phyloP scores from a whole-genome alignment of 1,284 basidiomycete genomes.

The Erythrobasidium hasegawianum region DNA sequence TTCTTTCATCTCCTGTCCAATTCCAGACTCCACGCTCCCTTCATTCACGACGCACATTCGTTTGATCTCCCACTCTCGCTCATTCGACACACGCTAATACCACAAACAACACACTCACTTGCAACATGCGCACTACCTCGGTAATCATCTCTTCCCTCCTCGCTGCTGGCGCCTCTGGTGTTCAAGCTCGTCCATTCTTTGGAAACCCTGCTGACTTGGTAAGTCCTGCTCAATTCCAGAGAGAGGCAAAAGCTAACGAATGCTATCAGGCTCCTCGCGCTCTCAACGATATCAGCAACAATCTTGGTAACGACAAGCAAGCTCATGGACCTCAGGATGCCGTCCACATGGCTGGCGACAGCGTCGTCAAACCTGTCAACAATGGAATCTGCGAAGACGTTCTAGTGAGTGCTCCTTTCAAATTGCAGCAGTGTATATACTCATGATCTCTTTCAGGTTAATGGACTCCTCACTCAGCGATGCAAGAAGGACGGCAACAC shows the following conservation, averaged over 20 bases:
- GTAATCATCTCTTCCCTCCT: conserved; percentile 17
- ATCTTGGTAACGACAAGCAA: background rate
- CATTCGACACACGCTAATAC: background rate
- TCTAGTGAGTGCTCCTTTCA: background rate
- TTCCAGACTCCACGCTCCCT: background rate
- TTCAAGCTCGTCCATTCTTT: conserved; percentile 24
- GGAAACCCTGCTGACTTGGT: conserved; percentile 13
- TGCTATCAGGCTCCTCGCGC: background rate
- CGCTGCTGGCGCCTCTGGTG: conserved; percentile 14
- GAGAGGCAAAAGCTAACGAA: background rate
- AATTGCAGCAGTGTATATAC: background rate
- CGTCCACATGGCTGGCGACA: background rate
- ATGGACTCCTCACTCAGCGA: too few species aligned
- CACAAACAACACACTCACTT: background rate
- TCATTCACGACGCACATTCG: background rate
- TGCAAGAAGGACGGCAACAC: too few species aligned
- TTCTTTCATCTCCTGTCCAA: background rate
- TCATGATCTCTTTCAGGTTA: too few species aligned
- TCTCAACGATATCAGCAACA: background rate
- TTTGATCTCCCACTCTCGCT: background rate
- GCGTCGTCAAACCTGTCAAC: conserved; percentile 1
- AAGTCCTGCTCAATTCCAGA: background rate
- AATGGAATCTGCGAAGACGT: background rate
- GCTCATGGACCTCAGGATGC: background rate
- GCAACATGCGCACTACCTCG: conserved; percentile 15